Evolutionary conservation across 352 stramenopile genomes (phyloP).

Genomic region (Thalassiosira mediterranea): DNA sequence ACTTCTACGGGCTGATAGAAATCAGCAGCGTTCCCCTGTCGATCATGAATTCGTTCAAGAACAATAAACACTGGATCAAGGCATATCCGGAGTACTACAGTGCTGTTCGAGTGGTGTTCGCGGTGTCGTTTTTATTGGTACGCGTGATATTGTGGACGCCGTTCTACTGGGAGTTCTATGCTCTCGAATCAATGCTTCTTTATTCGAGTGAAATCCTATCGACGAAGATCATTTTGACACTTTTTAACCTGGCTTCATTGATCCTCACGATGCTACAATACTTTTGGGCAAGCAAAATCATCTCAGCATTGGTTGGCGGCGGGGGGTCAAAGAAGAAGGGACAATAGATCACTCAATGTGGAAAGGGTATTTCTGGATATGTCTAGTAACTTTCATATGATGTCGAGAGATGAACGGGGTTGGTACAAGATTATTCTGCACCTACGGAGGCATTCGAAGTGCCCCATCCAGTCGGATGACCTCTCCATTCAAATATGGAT

Average conservation of each 20-base stretch:
- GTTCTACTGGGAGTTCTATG: constrained; percentile 38
- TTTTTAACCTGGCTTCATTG: constrained; percentile 26
- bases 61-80: constrained; percentile 47
- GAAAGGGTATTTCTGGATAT: too few relatives aligned
- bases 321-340: constrained; percentile 2
- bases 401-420: neutral
- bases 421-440: neutral
- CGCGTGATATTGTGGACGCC: constrained; percentile 52
- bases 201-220: constrained; percentile 12
- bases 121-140: constrained; percentile 54
- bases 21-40: constrained; percentile 52
- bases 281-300: constrained; percentile 49
- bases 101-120: constrained; percentile 54
- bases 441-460: constrained; percentile 90
- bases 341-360: neutral
- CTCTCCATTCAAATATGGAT: constrained; percentile 98
- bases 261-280: constrained; percentile 47
- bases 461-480: constrained; percentile 97
- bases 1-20: constrained; percentile 62
- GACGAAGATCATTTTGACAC: constrained; percentile 24
- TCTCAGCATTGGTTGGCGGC: constrained; percentile 24
- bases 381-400: neutral
- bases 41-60: constrained; percentile 65
- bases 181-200: constrained; percentile 31
- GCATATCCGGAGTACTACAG: constrained; percentile 50